phyloP scores from a whole-genome alignment of 495 filamentous ascomycete genomes.

The Lepidopterella palustris region DNA sequence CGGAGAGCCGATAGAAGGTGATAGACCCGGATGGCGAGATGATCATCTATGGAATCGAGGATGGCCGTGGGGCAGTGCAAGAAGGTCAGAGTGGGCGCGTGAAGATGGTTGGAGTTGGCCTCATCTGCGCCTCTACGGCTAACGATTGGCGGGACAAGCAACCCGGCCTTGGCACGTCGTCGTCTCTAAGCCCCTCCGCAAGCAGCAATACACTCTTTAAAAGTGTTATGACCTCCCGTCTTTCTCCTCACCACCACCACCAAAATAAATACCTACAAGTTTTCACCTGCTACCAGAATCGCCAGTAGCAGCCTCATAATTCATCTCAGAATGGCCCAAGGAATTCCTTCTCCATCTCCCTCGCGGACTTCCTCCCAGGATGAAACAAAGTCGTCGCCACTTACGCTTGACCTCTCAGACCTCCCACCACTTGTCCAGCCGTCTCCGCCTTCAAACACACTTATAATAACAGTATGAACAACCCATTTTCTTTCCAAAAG shows the following conservation, averaged over 20 bases:
- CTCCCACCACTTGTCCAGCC: conserved; percentile 74
- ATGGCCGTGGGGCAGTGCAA: conserved; percentile 1
- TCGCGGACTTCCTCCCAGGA: conserved; percentile 26
- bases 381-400: conserved; percentile 42
- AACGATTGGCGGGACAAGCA: not conserved
- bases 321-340: conserved; percentile 11
- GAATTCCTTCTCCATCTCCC: conserved; percentile 17
- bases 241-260: not conserved
- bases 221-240: not conserved
- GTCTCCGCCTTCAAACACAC: conserved; percentile 81
- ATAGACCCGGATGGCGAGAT: not conserved
- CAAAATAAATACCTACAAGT: not conserved
- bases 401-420: conserved; percentile 74
- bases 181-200: conserved; percentile 1
- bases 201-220: not conserved
- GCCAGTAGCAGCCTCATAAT: not conserved
- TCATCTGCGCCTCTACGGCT: not conserved
- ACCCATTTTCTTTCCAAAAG: not conserved
- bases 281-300: not conserved
- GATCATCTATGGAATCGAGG: not conserved
- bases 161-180: too few species aligned
- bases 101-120: not conserved
- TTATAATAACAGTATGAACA: conserved; percentile 57
- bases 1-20: not conserved
- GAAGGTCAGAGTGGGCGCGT: not conserved